Evolutionary conservation across 805 yeast species (phyloP).

Genomic region (Saturnispora mendoncae): DNA sequence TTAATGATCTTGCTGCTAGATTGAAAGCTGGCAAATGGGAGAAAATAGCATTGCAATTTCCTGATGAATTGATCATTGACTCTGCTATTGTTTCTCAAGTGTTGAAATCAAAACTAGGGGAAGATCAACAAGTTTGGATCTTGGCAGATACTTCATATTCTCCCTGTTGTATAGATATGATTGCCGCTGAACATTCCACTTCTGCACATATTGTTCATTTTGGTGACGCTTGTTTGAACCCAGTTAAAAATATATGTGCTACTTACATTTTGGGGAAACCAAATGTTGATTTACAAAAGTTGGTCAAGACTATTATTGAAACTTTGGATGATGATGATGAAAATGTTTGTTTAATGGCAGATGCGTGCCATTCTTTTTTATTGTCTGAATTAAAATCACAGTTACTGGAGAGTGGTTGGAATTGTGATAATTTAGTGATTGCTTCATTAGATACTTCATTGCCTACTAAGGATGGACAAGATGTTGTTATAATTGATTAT

Average conservation of each 20-base stretch:
- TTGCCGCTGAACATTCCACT: conserved; percentile 86
- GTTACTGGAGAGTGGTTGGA: conserved; percentile 18
- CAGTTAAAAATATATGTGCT: conserved; percentile 63
- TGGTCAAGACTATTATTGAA: conserved; percentile 34
- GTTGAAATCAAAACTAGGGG: conserved; percentile 35
- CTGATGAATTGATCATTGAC: conserved; percentile 71
- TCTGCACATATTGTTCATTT: conserved; percentile 86
- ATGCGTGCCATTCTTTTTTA: conserved; percentile 52
- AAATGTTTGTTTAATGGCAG: conserved; percentile 59
- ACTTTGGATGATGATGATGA: conserved; percentile 34
- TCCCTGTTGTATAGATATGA: conserved; percentile 92
- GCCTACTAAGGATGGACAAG: conserved; percentile 15
- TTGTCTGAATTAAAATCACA: conserved; percentile 32
- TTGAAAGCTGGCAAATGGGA: conserved; percentile 28
- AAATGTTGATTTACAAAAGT: conserved; percentile 34
- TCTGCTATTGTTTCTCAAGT: conserved; percentile 60
- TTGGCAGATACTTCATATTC: conserved; percentile 95
- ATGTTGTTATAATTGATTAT: conserved; percentile 22
- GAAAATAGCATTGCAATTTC: conserved; percentile 79
- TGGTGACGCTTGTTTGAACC: conserved; percentile 90
- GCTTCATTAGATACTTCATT: conserved; percentile 31
- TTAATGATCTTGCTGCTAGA: conserved; percentile 25
- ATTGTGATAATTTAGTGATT: conserved; percentile 24
- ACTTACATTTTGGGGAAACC: conserved; percentile 76
- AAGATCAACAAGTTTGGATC: conserved; percentile 48